These are phyloP conservation scores for Solanum gracilifrons DNA, from an alignment of 257 asterid species.

Conservation along the genomic window DNA sequence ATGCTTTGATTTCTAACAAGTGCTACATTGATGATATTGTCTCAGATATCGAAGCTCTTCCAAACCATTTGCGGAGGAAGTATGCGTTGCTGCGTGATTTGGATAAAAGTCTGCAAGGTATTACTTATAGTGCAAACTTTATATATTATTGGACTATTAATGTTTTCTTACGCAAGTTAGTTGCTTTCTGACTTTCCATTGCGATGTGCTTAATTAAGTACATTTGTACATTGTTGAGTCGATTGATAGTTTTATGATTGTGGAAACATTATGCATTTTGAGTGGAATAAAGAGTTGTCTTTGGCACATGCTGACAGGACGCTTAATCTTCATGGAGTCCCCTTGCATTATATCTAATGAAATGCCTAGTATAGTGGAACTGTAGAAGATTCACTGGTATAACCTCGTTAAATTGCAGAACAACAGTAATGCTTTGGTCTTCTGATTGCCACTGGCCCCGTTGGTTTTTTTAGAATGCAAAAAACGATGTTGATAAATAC, in stretches of 20 bases:
- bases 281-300: background rate
- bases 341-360: background rate
- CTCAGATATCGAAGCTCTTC: constrained; percentile 83
- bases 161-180: background rate
- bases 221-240: background rate
- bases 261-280: background rate
- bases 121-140: background rate
- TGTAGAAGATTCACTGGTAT: background rate
- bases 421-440: background rate
- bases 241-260: background rate
- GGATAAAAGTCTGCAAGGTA: constrained; percentile 89
- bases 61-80: constrained; percentile 67
- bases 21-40: background rate
- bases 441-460: background rate
- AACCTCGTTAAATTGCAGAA: background rate
- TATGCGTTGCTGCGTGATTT: constrained; percentile 72
- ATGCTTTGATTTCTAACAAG: background rate
- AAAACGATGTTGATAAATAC: background rate
- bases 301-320: background rate
- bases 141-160: background rate
- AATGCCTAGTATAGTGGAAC: background rate
- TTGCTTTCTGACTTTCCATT: background rate
- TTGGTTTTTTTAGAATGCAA: background rate
- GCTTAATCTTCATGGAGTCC: background rate
- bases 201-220: background rate